Percentiles rank a stretch among this genome's conserved stretches.
phyloP scores from a whole-genome alignment of 352 stramenopile species.

The Pythium aphanidermatum region DNA sequence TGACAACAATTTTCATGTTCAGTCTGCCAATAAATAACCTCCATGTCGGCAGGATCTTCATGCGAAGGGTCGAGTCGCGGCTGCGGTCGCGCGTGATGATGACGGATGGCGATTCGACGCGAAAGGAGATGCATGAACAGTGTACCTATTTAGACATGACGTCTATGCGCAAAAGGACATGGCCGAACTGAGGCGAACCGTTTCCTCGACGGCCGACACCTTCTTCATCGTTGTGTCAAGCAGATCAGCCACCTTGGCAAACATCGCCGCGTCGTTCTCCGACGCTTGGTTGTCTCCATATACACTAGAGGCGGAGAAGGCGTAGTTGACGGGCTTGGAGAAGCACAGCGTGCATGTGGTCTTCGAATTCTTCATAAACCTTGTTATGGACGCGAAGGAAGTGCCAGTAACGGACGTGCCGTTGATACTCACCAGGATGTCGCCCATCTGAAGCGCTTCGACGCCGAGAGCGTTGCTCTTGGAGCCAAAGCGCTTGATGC shows the following conservation, averaged over 20 bases:
- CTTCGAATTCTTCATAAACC: conserved; percentile 76
- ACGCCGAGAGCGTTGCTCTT: conserved; percentile 67
- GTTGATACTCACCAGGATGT: conserved; percentile 77
- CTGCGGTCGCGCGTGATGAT: too few relatives aligned
- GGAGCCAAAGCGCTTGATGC: conserved; percentile 60
- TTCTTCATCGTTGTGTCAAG: conserved; percentile 73
- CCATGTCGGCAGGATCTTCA: too few relatives aligned
- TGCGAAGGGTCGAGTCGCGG: too few relatives aligned
- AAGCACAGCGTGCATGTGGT: conserved; percentile 74
- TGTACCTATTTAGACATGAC: too few relatives aligned
- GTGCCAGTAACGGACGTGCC: conserved; percentile 46
- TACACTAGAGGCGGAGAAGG: conserved; percentile 6
- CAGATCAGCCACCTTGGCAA: conserved; percentile 63
- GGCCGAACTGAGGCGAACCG: conserved; percentile 59
- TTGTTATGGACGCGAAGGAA: conserved; percentile 58
- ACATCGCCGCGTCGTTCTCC: conserved; percentile 40
- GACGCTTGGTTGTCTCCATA: conserved; percentile 22
- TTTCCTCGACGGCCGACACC: conserved; percentile 67
- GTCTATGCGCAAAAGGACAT: conserved; percentile 63
- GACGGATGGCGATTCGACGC: too few relatives aligned
- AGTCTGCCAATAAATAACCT: too few relatives aligned
- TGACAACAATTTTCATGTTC: too few relatives aligned
- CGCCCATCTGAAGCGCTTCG: conserved; percentile 42
- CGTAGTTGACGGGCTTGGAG: conserved; percentile 17
- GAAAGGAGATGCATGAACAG: too few relatives aligned